phyloP scores from a whole-genome alignment of 176 grass and related monocot genomes.

The Triticum turgidum region DNA sequence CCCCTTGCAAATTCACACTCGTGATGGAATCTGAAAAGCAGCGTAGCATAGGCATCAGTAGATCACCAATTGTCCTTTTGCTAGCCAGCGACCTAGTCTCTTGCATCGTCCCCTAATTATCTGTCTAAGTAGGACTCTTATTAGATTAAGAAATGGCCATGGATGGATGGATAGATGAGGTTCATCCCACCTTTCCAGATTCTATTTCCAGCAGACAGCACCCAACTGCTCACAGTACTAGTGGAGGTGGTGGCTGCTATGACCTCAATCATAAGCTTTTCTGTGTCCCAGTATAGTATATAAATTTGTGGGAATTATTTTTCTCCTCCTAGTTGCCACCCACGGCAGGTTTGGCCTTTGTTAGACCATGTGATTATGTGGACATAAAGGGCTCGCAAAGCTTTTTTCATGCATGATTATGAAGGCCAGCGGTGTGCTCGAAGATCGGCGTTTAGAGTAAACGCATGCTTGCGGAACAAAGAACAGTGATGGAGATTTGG shows the following conservation, averaged over 20 bases:
- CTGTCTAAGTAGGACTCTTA: not conserved
- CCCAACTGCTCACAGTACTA: not conserved
- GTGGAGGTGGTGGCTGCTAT: slow-evolving; percentile 33
- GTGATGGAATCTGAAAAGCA: not conserved
- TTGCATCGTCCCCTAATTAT: slow-evolving; percentile 12
- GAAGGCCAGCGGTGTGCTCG: not conserved
- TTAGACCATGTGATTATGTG: slow-evolving; percentile 29
- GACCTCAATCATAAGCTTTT: slow-evolving; percentile 28
- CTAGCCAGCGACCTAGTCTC: slow-evolving; percentile 9
- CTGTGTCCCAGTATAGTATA: not conserved
- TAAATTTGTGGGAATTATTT: not conserved
- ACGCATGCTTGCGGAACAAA: not conserved
- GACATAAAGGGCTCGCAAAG: not conserved
- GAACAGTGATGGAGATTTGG: slow-evolving; percentile 2
- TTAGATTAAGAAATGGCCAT: slow-evolving; percentile 21
- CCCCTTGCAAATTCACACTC: not conserved
- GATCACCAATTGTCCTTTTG: not conserved
- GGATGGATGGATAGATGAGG: slow-evolving; percentile 2
- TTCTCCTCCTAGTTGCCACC: not conserved
- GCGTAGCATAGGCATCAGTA: not conserved
- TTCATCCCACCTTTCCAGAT: slow-evolving; percentile 20
- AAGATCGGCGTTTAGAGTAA: not conserved
- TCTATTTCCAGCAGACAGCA: slow-evolving; percentile 33
- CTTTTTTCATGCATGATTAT: not conserved
- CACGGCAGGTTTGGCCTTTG: not conserved